Evolutionary conservation across 1,139 yeast genomes (phyloP), one percentile per base, ranked within the genome.

Genomic region (Casaregolazyma lundiana): DNA sequence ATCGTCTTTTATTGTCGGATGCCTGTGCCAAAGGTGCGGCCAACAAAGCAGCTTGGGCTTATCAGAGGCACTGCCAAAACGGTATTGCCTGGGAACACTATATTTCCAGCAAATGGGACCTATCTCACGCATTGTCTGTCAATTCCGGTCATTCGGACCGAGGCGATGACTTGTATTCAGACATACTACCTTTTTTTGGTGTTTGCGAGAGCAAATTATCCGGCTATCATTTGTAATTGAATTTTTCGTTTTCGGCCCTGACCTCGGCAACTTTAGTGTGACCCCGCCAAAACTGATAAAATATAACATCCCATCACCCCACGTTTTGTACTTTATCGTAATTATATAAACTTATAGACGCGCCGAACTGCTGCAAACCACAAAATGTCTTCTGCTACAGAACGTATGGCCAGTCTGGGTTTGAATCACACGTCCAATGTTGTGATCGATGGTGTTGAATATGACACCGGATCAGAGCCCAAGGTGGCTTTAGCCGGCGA

Each of bases 11-110:
- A 58, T 77, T 87, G 42, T 81, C 92, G 5, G 89, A 89, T 65
- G 95, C 96, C 1, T 89, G 97, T 73, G 97, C 96, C 1, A 68
- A 86, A 16, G 97, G 97, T n/a, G 96, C 96, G 4, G 95, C 95
- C 37, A 85, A 77, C 66, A 84, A 86, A 62, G 95, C 96, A 1
- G 73, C 84, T 44, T 88, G 95, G 86, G 69, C 61, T 52, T 62
- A 50, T 64, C 40, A 41, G 19, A 44, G 41, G 20, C 47, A 43
- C 5, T 41, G 38, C 22, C 40, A n/a, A n/a, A n/a, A n/a, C n/a
- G n/a, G n/a, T n/a, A n/a, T 46, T 21, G 29, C 51, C 20, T 56
- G 60, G 60, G 59, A 57, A 20, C 43, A 46, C 26, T 54, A 52
- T 36, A 50, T 54, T 29, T 24, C 18, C 17, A 18, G 16, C 26